Evolutionary conservation across 129 eudicot species (phyloP).

Genomic region (Rutidosis leptorrhynchoides): DNA sequence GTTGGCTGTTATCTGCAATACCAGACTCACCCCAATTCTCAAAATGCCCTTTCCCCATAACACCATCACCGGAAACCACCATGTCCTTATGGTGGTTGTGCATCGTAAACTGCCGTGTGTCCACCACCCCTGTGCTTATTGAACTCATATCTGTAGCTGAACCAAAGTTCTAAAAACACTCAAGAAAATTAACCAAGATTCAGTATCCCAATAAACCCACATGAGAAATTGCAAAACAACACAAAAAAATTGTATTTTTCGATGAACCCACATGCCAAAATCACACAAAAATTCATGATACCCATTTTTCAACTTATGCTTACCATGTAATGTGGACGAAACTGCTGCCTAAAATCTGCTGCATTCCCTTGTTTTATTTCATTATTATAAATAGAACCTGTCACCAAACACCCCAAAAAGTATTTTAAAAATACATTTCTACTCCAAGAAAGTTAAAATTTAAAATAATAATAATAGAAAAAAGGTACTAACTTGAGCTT

Average conservation of each 20-base stretch:
- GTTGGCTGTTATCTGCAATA: constrained; percentile 81
- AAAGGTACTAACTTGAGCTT: constrained; percentile 52
- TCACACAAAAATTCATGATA: constrained; percentile 8
- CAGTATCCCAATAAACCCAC: constrained; percentile 32
- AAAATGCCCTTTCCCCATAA: constrained; percentile 61
- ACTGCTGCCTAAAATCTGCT: constrained; percentile 41
- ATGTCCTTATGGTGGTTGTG: constrained; percentile 39
- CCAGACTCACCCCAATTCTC: constrained; percentile 92
- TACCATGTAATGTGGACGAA: constrained; percentile 64
- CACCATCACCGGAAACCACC: constrained; percentile 39
- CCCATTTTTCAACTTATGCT: background rate
- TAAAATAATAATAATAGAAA: background rate
- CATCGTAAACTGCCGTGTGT: constrained; percentile 57
- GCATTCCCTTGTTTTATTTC: constrained; percentile 55
- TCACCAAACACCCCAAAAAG: constrained; percentile 16
- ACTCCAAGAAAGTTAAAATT: background rate
- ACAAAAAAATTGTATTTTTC: constrained; percentile 25
- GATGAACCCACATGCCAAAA: constrained; percentile 30
- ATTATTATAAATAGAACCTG: constrained; percentile 62
- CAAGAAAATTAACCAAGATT: constrained; percentile 9
- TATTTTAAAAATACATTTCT: background rate
- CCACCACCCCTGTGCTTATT: constrained; percentile 55
- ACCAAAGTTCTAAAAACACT: constrained; percentile 42
- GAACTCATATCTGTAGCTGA: constrained; percentile 57
- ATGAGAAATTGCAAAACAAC: constrained; percentile 25